Conservation (phyloP, 2,329 filamentous ascomycete genomes). For the Sporothrix curviconia region DNA sequence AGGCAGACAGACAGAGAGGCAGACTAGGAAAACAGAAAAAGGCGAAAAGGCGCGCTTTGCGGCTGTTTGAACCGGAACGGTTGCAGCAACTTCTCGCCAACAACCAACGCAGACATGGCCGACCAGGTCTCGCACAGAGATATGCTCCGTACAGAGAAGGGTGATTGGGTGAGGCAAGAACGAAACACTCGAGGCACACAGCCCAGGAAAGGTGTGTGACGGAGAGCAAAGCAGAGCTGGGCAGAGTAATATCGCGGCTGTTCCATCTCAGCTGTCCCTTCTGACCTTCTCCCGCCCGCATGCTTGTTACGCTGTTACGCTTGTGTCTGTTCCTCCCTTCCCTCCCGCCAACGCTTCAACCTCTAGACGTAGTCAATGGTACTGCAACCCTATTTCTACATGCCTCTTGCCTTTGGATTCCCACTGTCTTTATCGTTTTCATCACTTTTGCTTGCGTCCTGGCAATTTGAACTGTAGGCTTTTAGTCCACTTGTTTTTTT, state of each 20-base stretch:
- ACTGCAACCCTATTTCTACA: background rate
- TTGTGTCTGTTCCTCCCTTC: no score
- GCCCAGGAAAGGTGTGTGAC: no score
- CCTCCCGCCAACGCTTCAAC: background rate
- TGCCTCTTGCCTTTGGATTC: background rate
- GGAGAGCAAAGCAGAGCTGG: no score
- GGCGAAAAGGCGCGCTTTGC: background rate
- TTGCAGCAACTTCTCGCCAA: background rate
- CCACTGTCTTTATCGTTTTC: background rate
- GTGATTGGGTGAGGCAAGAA: no score
- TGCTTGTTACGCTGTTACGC: no score
- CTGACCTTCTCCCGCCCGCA: no score
- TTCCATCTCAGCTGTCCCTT: no score
- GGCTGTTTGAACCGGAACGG: conserved; percentile 2
- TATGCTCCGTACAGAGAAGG: background rate
- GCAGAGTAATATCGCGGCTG: no score
- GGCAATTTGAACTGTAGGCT: no score
- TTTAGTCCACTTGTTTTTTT: no score
- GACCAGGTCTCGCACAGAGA: background rate
- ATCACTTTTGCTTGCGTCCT: background rate
- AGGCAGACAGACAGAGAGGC: background rate
- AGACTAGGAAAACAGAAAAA: background rate
- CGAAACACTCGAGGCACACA: no score
- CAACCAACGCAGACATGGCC: background rate
- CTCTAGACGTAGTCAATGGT: background rate